Conservation (phyloP, 805 yeast species). For the Teunomyces lycoperdinae region DNA sequence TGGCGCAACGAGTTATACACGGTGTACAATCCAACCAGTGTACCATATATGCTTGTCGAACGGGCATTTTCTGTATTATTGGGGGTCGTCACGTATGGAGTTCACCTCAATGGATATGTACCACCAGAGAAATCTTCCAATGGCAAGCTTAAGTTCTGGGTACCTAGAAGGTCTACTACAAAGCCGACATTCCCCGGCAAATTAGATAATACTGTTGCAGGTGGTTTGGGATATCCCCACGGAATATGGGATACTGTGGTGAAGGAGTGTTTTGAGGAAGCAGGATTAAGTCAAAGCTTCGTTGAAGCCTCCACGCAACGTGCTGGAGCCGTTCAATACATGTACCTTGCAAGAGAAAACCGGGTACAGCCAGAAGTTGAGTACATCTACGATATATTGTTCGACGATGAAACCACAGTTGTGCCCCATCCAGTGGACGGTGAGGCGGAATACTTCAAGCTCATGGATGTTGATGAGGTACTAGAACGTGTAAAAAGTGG, state of each 20-base stretch:
- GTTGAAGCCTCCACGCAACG: constrained; percentile 44
- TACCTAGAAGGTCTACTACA: constrained; percentile 72
- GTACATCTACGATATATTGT: constrained; percentile 68
- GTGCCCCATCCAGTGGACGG: constrained; percentile 47
- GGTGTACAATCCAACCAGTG: constrained; percentile 54
- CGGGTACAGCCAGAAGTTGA: constrained; percentile 89
- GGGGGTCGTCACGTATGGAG: constrained; percentile 89
- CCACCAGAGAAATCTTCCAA: constrained; percentile 38
- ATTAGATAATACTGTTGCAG: constrained; percentile 94
- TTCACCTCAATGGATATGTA: constrained; percentile 80
- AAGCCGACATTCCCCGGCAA: constrained; percentile 89
- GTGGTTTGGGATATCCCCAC: constrained; percentile 84
- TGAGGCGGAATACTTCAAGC: constrained; percentile 70
- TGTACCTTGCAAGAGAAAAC: constrained; percentile 48
- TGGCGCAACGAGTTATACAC: constrained; percentile 89
- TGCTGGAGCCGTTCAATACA: constrained; percentile 70
- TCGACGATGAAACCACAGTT: constrained; percentile 39
- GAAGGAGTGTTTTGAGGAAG: constrained; percentile 91
- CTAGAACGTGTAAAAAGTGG: constrained; percentile 45
- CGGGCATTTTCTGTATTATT: constrained; percentile 76
- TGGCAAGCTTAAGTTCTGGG: constrained; percentile 63
- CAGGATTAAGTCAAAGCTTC: constrained; percentile 60
- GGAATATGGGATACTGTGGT: constrained; percentile 72
- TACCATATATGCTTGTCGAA: constrained; percentile 69
- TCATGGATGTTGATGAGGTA: constrained; percentile 62